These are phyloP conservation scores for Ogataea nonfermentans DNA, from an alignment of 805 yeast species.

Conservation along the genomic window DNA sequence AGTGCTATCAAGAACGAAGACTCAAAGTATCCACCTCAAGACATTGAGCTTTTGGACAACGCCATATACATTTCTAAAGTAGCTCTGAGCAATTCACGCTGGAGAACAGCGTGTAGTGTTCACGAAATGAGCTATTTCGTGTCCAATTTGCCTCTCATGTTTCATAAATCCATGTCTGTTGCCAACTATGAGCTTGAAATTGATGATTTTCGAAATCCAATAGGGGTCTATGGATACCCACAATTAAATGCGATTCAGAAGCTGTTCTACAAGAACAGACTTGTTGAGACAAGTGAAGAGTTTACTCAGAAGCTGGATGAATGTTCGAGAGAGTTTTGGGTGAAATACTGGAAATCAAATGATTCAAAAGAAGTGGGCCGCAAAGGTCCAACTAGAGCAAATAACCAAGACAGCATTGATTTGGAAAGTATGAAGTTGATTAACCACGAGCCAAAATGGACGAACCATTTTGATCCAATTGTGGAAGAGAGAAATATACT, in stretches of 20 bases:
- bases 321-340: slow-evolving; percentile 50
- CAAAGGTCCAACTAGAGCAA: slow-evolving; percentile 2
- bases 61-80: slow-evolving; percentile 45
- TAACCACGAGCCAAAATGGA: slow-evolving; percentile 30
- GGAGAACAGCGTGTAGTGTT: slow-evolving; percentile 55
- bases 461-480: slow-evolving; percentile 25
- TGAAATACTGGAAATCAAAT: slow-evolving; percentile 44
- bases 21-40: slow-evolving; percentile 37
- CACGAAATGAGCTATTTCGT: slow-evolving; percentile 68
- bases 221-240: slow-evolving; percentile 58
- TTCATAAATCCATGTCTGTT: slow-evolving; percentile 42
- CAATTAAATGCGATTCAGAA: slow-evolving; percentile 52
- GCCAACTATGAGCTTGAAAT: slow-evolving; percentile 37
- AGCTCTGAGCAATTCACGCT: slow-evolving; percentile 51
- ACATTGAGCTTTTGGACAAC: slow-evolving; percentile 40
- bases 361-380: slow-evolving; percentile 6
- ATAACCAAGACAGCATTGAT: slow-evolving; percentile 25
- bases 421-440: slow-evolving; percentile 31
- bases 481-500: slow-evolving; percentile 21
- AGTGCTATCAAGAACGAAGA: slow-evolving; percentile 39
- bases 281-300: slow-evolving; percentile 33
- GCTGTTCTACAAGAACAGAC: slow-evolving; percentile 52
- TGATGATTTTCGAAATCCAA: slow-evolving; percentile 50
- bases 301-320: slow-evolving; percentile 35
- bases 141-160: slow-evolving; percentile 41